Base-by-base conservation (phyloP, 495 filamentous ascomycete genomes). In the Xylaria curta region DNA sequence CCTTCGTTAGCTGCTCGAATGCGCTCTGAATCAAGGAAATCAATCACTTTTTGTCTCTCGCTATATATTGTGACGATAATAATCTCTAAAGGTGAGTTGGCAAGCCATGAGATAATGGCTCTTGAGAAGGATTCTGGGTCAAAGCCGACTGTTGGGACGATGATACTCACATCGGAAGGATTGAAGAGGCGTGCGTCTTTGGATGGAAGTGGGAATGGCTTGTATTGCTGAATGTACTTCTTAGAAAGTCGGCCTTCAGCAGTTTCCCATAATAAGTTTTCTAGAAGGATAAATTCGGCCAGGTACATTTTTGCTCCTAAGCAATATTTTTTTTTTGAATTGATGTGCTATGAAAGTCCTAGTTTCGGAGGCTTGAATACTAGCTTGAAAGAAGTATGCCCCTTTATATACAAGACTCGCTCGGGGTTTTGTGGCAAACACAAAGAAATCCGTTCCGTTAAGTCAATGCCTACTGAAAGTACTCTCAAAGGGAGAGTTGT, bases 41-140 rank as follows among this genome's bases (percentile, higher is more conserved):
- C 21, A 6, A 12, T 12, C 8, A 36, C 19, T 19, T n/a, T 28
- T 15, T 24, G 9, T 9, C 2, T 7, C 47, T 67, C 47, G 13
- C 12, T 42, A 6, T n/a, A 0, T 3, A 24, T 28, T 0, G 62
- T 47, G 1, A 46, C 40, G 10, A 65, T n/a, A 8, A 47, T 47
- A 6, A 40, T 65, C 3, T 65, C 33, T 9, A 31, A 26, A 9
- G 66, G 54, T 4, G 8, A 17, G 26, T 68, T 59, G 3, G 38
- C 24, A 26, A 68, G 65, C 51, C 21, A 47, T 17, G 54, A 68
- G 8, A 60, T 19, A 1, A 69, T 8, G 17, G 66, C 53, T 31
- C 19, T 26, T 13, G 54, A 33, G 9, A 59, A 69, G 21, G 38
- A 9, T 1, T 24, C 10, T 36, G 42, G 33, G 9, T 69, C 26